These are phyloP conservation scores for Wallacemonas sp. DNA, from an alignment of 208 protist species.

Conservation along the genomic window DNA sequence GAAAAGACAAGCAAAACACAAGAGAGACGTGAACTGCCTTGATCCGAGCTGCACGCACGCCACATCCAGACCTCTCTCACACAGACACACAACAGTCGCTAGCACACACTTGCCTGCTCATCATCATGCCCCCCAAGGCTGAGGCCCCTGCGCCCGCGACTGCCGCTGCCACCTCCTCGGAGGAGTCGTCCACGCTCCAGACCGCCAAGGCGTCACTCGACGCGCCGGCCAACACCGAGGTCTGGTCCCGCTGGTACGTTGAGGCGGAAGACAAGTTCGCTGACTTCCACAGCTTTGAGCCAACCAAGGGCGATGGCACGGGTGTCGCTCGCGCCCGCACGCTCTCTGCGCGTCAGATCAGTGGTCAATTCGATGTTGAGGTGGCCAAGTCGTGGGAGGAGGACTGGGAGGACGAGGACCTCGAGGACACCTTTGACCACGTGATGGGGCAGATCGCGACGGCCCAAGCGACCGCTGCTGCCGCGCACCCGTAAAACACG, in stretches of 20 bases:
- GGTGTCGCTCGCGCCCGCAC: slow-evolving; percentile 43
- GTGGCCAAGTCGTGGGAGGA: slow-evolving; percentile 90
- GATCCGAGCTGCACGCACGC: no score
- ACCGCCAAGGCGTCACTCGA: slow-evolving; percentile 48
- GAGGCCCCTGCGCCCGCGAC: no score
- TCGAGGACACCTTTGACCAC: slow-evolving; percentile 89
- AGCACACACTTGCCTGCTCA: neutral
- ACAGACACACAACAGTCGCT: no score
- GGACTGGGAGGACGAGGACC: slow-evolving; percentile 92
- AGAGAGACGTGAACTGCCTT: no score
- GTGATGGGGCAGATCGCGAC: slow-evolving; percentile 84
- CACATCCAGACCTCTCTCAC: no score
- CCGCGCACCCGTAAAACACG: slow-evolving; percentile 19
- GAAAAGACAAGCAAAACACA: no score
- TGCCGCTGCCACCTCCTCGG: slow-evolving; percentile 5
- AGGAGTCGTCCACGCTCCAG: slow-evolving; percentile 49
- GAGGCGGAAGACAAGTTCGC: slow-evolving; percentile 77
- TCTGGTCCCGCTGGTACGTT: slow-evolving; percentile 86
- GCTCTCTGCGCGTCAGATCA: slow-evolving; percentile 82
- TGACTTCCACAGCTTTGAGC: slow-evolving; percentile 85
- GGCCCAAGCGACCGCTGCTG: slow-evolving; percentile 48
- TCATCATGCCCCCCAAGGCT: slow-evolving; percentile 11
- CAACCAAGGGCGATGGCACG: slow-evolving; percentile 22
- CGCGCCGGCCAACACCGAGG: slow-evolving; percentile 57
- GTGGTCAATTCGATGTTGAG: slow-evolving; percentile 90